Evolutionary conservation across 768 basidiomycete species (phyloP), one percentile per base, ranked within the genome.

Genomic region (Multifurca ochricompacta): DNA sequence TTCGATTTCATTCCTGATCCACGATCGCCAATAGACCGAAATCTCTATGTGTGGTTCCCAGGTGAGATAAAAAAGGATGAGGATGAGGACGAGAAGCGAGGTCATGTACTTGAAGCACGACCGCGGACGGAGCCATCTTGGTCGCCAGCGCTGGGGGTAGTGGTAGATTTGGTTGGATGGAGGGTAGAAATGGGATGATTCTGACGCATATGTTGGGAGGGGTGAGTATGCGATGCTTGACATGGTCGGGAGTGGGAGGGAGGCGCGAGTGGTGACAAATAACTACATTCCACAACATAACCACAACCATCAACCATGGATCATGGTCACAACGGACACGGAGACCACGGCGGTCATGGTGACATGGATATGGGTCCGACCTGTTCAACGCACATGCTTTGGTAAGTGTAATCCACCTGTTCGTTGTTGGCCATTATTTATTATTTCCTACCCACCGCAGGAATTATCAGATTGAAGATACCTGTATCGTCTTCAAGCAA

Each of bases 41-140:
- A 94, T 70, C 69, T 96, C 93, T 63, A 96, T 70, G 69, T 96
- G 91, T 3, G 89, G 79, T 68, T 95, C 87, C 69, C 85, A 87
- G 14, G 39, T 52, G 32, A 52, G 32, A 35, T 52, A 36, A 40
- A 65, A 56, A 50, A 36, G 66, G 55, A 27, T 58, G 54, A 51
- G 41, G 0, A 31, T 18, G 32, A 56, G 16, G 42, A 64, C 59
- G 36, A 43, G 31, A 56, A 53, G 1, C 65, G 65, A 8, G 54
- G 25, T 1, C 9, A 62, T 65, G 42, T 47, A 59, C 4, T 48
- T 56, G 41, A 47, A n/a, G 50, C 44, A 56, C 4, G 32, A 23
- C 27, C 55, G 45, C 8, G 55, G 55, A 5, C 50, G 55, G 13
- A 39, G 50, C 37, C 49, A 47, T 21, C 45, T 37, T 0, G 31